A percentile compares a stretch with the other conserved stretches of the same genome.
These are phyloP conservation scores for Alternaria burnsii DNA, from an alignment of 2,329 filamentous ascomycete genomes.

Conservation along the genomic window DNA sequence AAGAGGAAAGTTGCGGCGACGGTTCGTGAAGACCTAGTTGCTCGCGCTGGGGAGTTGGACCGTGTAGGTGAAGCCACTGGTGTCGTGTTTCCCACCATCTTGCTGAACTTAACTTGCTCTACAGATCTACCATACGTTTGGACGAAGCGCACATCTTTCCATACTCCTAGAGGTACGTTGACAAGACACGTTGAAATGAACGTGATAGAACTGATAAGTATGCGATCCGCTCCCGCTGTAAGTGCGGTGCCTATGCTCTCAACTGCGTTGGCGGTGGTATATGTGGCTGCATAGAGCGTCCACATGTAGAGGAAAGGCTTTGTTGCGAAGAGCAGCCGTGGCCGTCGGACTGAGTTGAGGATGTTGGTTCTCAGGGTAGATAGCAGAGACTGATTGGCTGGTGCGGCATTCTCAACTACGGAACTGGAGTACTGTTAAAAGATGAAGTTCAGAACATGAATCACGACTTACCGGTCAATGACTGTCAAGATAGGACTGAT, in stretches of 20 bases:
- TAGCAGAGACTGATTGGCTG: background rate
- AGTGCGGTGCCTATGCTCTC: slow-evolving; percentile 29
- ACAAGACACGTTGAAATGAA: slow-evolving; percentile 38
- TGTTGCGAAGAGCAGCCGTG: slow-evolving; percentile 33
- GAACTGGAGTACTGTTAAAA: background rate
- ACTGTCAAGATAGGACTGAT: slow-evolving; percentile 37
- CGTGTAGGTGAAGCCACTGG: background rate
- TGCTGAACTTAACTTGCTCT: background rate
- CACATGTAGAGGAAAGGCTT: slow-evolving; percentile 42
- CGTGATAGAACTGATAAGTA: slow-evolving; percentile 27
- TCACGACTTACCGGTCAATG: slow-evolving; percentile 36
- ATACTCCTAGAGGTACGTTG: slow-evolving; percentile 39
- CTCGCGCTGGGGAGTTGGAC: slow-evolving; percentile 6
- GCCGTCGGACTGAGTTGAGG: slow-evolving; percentile 32
- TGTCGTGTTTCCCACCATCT: background rate
- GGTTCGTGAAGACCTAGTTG: slow-evolving; percentile 20
- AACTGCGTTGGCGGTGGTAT: slow-evolving; percentile 35
- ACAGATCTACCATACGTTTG: slow-evolving; percentile 31
- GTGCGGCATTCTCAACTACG: background rate
- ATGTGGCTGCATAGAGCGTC: slow-evolving; percentile 42
- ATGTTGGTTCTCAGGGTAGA: slow-evolving; percentile 25
- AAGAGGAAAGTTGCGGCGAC: slow-evolving; percentile 38
- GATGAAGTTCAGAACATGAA: background rate
- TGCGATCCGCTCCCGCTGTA: background rate
- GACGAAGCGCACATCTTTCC: slow-evolving; percentile 43